These are phyloP conservation scores for Rhodotorula graminis DNA, from an alignment of 768 basidiomycete genomes.

Conservation along the genomic window DNA sequence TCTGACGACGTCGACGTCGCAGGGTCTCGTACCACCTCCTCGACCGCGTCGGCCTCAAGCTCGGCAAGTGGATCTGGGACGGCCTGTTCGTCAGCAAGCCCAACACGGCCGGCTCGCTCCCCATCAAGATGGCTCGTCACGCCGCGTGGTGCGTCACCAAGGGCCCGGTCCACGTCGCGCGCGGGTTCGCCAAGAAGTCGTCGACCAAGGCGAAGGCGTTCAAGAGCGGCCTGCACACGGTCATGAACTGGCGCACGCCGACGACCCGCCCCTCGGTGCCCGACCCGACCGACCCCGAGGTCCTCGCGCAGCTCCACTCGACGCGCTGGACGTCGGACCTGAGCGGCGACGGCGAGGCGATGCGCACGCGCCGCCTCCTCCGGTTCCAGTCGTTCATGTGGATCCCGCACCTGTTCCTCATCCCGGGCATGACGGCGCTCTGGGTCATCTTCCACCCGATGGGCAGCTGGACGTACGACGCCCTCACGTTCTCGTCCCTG, in stretches of 20 bases:
- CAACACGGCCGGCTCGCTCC: conserved; percentile 41
- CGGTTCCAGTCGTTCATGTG: conserved; percentile 43
- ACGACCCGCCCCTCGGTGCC: conserved; percentile 41
- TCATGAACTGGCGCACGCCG: conserved; percentile 44
- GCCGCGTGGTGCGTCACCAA: conserved; percentile 36
- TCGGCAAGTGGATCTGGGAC: conserved; percentile 46
- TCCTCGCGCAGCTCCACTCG: conserved; percentile 45
- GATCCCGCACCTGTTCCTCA: conserved; percentile 44
- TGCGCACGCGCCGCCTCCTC: conserved; percentile 41
- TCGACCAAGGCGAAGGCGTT: conserved; percentile 17
- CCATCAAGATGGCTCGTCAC: conserved; percentile 39
- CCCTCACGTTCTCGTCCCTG: conserved; percentile 43
- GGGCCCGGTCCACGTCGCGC: conserved; percentile 34
- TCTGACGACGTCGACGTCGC: not conserved
- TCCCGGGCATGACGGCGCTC: conserved; percentile 42
- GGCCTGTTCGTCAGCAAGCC: conserved; percentile 45
- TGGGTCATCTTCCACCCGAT: conserved; percentile 44
- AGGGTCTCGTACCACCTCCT: conserved; percentile 45
- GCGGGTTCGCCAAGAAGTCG: conserved; percentile 16
- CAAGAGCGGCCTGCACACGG: conserved; percentile 23
- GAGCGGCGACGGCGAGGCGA: conserved; percentile 42
- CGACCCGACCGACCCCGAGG: conserved; percentile 44
- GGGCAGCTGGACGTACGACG: conserved; percentile 41
- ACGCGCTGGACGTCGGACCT: conserved; percentile 45
- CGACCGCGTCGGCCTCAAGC: conserved; percentile 44